Base-by-base conservation (phyloP, 306 rosid genomes). In the Prunus davidiana region DNA sequence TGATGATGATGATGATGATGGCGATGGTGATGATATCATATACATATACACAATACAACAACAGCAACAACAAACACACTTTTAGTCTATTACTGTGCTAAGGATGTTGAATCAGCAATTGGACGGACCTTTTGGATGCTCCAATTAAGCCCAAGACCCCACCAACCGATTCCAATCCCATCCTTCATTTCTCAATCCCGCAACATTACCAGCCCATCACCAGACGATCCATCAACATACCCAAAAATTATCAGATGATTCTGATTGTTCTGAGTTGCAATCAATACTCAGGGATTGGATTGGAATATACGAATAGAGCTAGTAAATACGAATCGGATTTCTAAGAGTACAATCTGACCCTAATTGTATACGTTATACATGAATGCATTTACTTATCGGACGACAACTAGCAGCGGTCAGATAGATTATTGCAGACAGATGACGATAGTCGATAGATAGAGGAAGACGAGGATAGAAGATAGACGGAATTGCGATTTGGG, bases 131-230 rank as follows among this genome's bases (percentile, higher is more conserved):
- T 25, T 9, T 43, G 34, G 63, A 34, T 43, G 79, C 56, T 19
- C 60, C 68, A 69, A 60, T 64, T 72, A 66, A 73, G 71, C 76
- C 75, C 68, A 47, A 41, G 63, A 78, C 81, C 60, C 81, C 86
- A 78, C 97, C 97, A 55, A 85, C 95, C 69, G 98, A 91, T 84
- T 91, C 87, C 80, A 93, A 88, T 86, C 95, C 93, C 98, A 93
- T 93, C 88, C 83, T 82, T 74, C 76, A 73, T 75, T 11, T 71
- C 76, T 71, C 85, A 78, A 71, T n/a, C 55, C 61, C 79, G n/a
- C 58, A 32, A 27, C 58, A 72, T 60, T 70, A 76, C 38, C 38
- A 61, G 12, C 70, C 38, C 54, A 46, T 55, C 60, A 52, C 68
- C 74, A 70, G 74, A 50, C 34, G 79, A 75, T 75, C 79, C 79